These are phyloP conservation scores for Rhizopus sp. DNA, from an alignment of 371 early-diverging fungal genomes.

Conservation along the genomic window DNA sequence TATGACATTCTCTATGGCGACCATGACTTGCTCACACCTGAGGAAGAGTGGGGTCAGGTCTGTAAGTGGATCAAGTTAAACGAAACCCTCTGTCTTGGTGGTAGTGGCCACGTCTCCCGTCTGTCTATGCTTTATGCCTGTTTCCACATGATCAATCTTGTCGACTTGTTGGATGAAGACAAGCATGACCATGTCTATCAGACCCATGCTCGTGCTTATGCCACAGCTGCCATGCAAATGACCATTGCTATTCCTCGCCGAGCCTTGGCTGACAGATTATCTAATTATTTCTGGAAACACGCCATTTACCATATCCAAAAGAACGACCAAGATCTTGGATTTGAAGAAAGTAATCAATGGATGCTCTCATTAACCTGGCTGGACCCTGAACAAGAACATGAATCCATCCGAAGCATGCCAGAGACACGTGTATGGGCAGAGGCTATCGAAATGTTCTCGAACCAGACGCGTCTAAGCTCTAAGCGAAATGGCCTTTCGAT, in stretches of 20 bases:
- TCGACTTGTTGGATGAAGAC: conserved; percentile 38
- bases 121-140: conserved; percentile 34
- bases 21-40: conserved; percentile 5
- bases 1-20: conserved; percentile 36
- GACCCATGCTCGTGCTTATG: conserved; percentile 40
- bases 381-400: conserved; percentile 25
- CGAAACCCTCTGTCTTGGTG: conserved; percentile 39
- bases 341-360: conserved; percentile 18
- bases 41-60: conserved; percentile 39
- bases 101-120: conserved; percentile 19
- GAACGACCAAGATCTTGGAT: conserved; percentile 14
- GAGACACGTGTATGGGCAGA: conserved; percentile 34
- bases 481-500: conserved; percentile 5
- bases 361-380: conserved; percentile 31
- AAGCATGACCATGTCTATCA: conserved; percentile 16
- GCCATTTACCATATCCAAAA: conserved; percentile 18
- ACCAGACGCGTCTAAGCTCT: conserved; percentile 7
- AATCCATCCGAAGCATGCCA: conserved; percentile 26
- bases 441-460: conserved; percentile 25
- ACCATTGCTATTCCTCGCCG: conserved; percentile 18
- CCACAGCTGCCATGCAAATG: conserved; percentile 45
- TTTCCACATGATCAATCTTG: conserved; percentile 41
- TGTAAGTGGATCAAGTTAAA: conserved; percentile 46
- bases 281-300: conserved; percentile 30
- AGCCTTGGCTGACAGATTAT: conserved; percentile 18